Evolutionary conservation across 2,329 filamentous ascomycete genomes (phyloP), one percentile per base, ranked within the genome.

Genomic region (Sarocladium kiliense): DNA sequence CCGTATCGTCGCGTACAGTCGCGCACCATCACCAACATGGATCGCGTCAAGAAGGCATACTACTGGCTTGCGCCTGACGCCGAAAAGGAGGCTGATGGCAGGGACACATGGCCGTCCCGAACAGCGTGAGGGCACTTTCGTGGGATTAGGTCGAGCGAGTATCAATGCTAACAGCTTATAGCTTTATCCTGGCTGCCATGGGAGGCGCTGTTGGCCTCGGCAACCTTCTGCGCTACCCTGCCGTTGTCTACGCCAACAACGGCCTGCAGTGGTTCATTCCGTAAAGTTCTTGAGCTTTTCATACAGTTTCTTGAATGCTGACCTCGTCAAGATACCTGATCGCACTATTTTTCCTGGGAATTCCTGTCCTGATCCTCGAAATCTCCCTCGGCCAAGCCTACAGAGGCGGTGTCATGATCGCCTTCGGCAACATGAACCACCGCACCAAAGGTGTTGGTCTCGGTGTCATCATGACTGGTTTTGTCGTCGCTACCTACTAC

Each of bases 371-470:
- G 10, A 71, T 79, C 4, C 72, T 82, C 23, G 77, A 82, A 58
- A 78, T 81, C 51, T 86, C 85, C 34, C 88, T 88, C 32, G 89
- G 89, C 50, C 87, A 81, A 56, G 77, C 77, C 1, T 80, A 81
- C 59, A 77, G 78, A 2, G 77, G 76, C 25, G 77, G 78, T 12
- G 73, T 70, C 1, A 74, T 79, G 16, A 72, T 79, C 27, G 76
- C 78, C 0, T 80, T 69, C 61, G 73, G 76, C 60, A 77, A 76
- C 32, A 68, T 79, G 55, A 74, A 79, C 60, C 62, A 66, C 19
- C 69, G 77, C 3, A 64, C 80, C 3, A 79, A 77, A 60, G 79
- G 79, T 2, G 73, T 78, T 1, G 79, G 79, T 0, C 63, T 82
- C 27, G 74, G 73, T 0, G 71, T 77, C 12, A 70, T 80, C 10